Conservation (phyloP, 352 stramenopile species). For the Phytopythium montanum region DNA sequence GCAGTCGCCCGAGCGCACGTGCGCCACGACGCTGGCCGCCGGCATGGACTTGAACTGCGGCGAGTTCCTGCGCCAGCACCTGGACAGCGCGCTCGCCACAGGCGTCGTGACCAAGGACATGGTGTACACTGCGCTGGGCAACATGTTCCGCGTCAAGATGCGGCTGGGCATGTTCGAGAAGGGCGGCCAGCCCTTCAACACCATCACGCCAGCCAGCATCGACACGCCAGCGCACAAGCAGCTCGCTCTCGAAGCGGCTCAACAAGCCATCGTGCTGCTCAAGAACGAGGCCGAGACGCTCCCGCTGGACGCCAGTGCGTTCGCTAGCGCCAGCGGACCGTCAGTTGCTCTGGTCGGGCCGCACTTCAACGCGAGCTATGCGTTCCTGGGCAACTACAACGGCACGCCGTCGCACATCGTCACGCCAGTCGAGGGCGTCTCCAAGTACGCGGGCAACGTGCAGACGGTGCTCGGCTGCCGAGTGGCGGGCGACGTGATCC, state of each 20-base stretch:
- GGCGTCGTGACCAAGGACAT: slow-evolving; percentile 54
- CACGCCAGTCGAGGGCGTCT: slow-evolving; percentile 52
- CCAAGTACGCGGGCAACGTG: slow-evolving; percentile 23
- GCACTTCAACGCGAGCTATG: slow-evolving; percentile 59
- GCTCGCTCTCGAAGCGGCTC: slow-evolving; percentile 61
- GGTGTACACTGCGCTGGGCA: slow-evolving; percentile 64
- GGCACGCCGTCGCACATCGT: slow-evolving; percentile 60
- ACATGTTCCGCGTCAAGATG: slow-evolving; percentile 86
- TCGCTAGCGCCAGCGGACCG: slow-evolving; percentile 8
- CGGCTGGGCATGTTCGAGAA: slow-evolving; percentile 89
- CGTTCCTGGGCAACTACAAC: slow-evolving; percentile 75
- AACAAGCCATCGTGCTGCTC: slow-evolving; percentile 85
- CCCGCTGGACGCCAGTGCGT: slow-evolving; percentile 35
- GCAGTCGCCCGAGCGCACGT: slow-evolving; percentile 54
- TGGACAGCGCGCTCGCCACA: slow-evolving; percentile 52
- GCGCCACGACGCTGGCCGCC: slow-evolving; percentile 52
- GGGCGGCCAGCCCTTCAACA: slow-evolving; percentile 48
- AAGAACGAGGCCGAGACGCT: slow-evolving; percentile 78
- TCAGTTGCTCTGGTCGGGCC: slow-evolving; percentile 74
- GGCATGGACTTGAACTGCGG: slow-evolving; percentile 87
- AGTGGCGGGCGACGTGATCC: slow-evolving; percentile 43
- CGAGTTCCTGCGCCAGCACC: slow-evolving; percentile 60
- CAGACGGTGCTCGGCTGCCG: slow-evolving; percentile 44
- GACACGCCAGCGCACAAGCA: slow-evolving; percentile 48
- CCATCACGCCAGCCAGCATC: slow-evolving; percentile 46